A percentile compares a stretch with the other conserved stretches of the same genome.
Evolutionary conservation across 306 rosid species (phyloP).

Genomic region (Vicia faba): DNA sequence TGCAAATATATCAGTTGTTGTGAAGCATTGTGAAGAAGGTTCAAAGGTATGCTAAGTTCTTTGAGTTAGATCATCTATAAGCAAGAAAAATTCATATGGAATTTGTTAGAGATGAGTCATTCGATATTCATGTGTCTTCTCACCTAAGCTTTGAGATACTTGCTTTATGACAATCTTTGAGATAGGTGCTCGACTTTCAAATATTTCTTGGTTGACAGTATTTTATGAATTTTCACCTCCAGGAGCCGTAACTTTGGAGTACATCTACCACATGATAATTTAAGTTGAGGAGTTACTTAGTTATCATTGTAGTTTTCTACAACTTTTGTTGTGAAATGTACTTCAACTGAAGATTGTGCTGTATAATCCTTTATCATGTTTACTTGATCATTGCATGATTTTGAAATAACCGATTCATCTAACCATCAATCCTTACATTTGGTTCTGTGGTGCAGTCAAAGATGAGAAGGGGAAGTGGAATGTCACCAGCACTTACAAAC

Average conservation of each 20-base stretch:
- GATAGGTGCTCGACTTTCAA: not conserved
- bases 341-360: constrained; percentile 5
- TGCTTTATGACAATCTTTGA: not conserved
- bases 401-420: not conserved
- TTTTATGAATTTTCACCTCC: not conserved
- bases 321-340: constrained; percentile 1
- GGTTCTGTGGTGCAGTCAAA: constrained; percentile 68
- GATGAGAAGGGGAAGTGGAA: constrained; percentile 80
- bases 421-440: constrained; percentile 10
- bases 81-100: constrained; percentile 33
- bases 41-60: constrained; percentile 67
- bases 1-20: constrained; percentile 77
- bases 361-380: constrained; percentile 24
- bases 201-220: not conserved
- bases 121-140: not conserved
- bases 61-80: constrained; percentile 24
- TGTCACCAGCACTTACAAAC: constrained; percentile 42
- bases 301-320: constrained; percentile 16
- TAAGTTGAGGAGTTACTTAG: constrained; percentile 7
- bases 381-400: constrained; percentile 3
- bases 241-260: constrained; percentile 22
- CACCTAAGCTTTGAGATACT: not conserved
- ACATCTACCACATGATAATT: constrained; percentile 18
- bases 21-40: constrained; percentile 93
- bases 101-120: not conserved